Evolutionary conservation across 345 rosid genomes (phyloP).

Genomic region (Psidium guajava): DNA sequence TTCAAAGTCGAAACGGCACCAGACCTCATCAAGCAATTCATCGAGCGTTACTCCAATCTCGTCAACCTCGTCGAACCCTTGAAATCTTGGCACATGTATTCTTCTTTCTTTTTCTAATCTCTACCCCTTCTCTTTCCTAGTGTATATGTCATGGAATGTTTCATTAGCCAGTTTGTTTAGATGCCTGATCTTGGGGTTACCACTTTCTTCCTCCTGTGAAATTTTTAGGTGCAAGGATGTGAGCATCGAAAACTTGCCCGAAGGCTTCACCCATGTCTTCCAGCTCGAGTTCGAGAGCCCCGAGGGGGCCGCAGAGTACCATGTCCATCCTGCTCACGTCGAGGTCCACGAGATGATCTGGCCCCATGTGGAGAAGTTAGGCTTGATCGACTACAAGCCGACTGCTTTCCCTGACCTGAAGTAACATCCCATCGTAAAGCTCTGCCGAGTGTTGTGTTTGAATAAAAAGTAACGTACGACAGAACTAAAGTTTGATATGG

Average conservation of each 20-base stretch:
- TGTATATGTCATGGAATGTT: not conserved
- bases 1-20: slow-evolving; percentile 44
- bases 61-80: slow-evolving; percentile 57
- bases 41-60: slow-evolving; percentile 52
- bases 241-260: slow-evolving; percentile 62
- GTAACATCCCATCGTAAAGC: not conserved
- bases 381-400: slow-evolving; percentile 64
- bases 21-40: slow-evolving; percentile 38
- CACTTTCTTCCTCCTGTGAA: not conserved
- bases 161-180: not conserved
- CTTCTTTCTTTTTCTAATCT: too few relatives aligned
- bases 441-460: not conserved
- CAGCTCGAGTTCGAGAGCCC: slow-evolving; percentile 58
- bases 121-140: not conserved
- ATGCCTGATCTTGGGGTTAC: not conserved
- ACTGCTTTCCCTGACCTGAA: slow-evolving; percentile 22
- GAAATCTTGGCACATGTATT: slow-evolving; percentile 71
- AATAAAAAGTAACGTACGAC: not conserved
- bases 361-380: slow-evolving; percentile 37
- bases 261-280: slow-evolving; percentile 76
- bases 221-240: slow-evolving; percentile 58
- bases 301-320: slow-evolving; percentile 54
- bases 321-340: slow-evolving; percentile 57
- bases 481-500: not conserved
- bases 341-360: slow-evolving; percentile 30